Conservation (phyloP, 2,329 filamentous ascomycete species). For the Aspergillus ruber region DNA sequence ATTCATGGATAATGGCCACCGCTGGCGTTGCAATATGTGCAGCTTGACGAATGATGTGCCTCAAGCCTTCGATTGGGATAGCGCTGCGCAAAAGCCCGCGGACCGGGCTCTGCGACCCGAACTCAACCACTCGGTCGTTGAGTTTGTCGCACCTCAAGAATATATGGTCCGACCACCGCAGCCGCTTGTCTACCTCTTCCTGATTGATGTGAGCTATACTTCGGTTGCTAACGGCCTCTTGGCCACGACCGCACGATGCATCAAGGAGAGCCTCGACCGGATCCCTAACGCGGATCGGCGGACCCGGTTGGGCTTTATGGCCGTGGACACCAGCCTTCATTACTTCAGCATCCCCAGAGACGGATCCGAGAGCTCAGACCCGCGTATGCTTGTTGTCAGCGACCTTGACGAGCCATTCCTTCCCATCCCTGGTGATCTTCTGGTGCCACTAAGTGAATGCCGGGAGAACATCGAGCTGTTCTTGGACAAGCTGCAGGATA, state of each 20-base stretch:
- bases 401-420: conserved; percentile 95
- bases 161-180: conserved; percentile 99
- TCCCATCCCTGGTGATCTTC: conserved; percentile 82
- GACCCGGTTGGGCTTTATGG: conserved; percentile 89
- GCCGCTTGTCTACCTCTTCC: conserved; percentile 89
- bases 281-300: conserved; percentile 97
- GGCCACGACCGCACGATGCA: conserved; percentile 86
- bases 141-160: conserved; percentile 96
- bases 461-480: conserved; percentile 87
- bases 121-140: conserved; percentile 91
- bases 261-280: conserved; percentile 87
- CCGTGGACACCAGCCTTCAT: conserved; percentile 87
- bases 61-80: conserved; percentile 99
- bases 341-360: conserved; percentile 95
- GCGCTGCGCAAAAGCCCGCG: conserved; percentile 79
- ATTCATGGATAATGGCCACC: conserved; percentile 92
- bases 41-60: conserved; percentile 97
- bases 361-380: conserved; percentile 73
- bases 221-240: conserved; percentile 84
- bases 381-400: conserved; percentile 87
- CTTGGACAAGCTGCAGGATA: conserved; percentile 81
- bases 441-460: conserved; percentile 84
- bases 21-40: conserved; percentile 99
- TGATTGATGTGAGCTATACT: conserved; percentile 89
- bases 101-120: conserved; percentile 90